Percentiles rank a stretch among this genome's conserved stretches.
These are phyloP conservation scores for Gillenia trifoliata DNA, from an alignment of 306 rosid species.

Conservation along the genomic window DNA sequence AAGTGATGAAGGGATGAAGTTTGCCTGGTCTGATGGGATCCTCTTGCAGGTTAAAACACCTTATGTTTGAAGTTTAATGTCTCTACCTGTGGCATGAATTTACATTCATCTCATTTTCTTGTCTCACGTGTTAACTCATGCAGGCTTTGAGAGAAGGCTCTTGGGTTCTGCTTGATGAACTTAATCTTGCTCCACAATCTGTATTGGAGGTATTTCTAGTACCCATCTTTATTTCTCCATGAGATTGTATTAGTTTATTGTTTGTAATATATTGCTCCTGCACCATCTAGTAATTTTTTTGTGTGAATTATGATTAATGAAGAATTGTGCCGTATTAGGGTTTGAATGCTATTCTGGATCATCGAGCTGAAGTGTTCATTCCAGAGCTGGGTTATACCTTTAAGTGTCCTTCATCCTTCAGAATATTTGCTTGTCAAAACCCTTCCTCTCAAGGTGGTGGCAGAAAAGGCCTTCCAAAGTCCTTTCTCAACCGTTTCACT, in stretches of 20 bases:
- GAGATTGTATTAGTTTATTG: background rate
- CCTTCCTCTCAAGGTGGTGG: constrained; percentile 95
- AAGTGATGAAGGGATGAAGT: constrained; percentile 77
- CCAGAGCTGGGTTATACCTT: constrained; percentile 81
- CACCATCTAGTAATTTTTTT: background rate
- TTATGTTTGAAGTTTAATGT: constrained; percentile 2
- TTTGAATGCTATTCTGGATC: constrained; percentile 93
- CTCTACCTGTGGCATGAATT: constrained; percentile 16
- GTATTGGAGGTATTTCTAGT: constrained; percentile 65
- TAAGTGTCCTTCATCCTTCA: constrained; percentile 78
- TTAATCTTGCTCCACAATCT: constrained; percentile 96
- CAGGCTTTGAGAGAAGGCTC: constrained; percentile 92
- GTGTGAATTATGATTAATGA: constrained; percentile 13
- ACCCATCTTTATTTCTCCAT: constrained; percentile 2
- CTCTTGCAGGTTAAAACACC: constrained; percentile 67
- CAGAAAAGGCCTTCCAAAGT: constrained; percentile 90
- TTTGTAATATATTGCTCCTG: background rate
- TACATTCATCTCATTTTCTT: constrained; percentile 7
- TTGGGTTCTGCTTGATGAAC: constrained; percentile 98
- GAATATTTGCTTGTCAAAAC: constrained; percentile 97
- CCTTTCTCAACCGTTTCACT: constrained; percentile 87
- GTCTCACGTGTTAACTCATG: constrained; percentile 13
- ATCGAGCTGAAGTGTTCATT: constrained; percentile 94
- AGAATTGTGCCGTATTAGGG: constrained; percentile 45
- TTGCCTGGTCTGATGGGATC: constrained; percentile 97